phyloP scores from a whole-genome alignment of 805 yeast species.

The Jamesozyma hellenica region DNA sequence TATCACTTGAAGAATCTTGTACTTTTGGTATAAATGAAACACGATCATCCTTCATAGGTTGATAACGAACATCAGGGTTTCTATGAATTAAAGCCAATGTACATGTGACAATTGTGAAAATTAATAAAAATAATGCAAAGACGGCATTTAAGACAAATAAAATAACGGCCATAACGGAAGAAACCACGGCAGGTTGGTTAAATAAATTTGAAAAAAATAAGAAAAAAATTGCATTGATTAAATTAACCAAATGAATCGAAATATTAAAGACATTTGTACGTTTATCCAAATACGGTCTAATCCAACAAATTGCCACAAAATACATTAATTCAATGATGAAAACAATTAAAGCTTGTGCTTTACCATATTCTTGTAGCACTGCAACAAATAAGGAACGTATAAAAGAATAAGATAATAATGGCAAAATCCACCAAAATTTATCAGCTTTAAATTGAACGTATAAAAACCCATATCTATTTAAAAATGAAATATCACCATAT shows the following conservation, averaged over 20 bases:
- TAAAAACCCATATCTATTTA: conserved; percentile 84
- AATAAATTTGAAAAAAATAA: conserved; percentile 80
- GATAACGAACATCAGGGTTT: conserved; percentile 91
- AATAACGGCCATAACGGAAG: conserved; percentile 84
- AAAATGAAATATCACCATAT: conserved; percentile 69
- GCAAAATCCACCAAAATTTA: conserved; percentile 69
- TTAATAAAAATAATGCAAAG: conserved; percentile 68
- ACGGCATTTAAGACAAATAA: conserved; percentile 84
- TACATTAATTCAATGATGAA: conserved; percentile 68
- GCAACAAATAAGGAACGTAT: conserved; percentile 78
- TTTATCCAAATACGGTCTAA: conserved; percentile 88
- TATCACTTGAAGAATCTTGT: conserved; percentile 26
- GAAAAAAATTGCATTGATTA: conserved; percentile 77
- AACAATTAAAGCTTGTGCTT: conserved; percentile 67
- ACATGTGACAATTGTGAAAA: conserved; percentile 84
- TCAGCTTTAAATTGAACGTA: conserved; percentile 88
- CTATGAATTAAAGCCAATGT: conserved; percentile 71
- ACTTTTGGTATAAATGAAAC: conserved; percentile 82
- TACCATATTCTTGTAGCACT: conserved; percentile 70
- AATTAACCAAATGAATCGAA: conserved; percentile 66
- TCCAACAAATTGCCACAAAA: conserved; percentile 53
- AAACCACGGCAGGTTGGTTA: conserved; percentile 76
- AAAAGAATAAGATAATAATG: conserved; percentile 55
- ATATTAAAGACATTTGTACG: conserved; percentile 92
- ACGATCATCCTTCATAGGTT: conserved; percentile 94